Conservation (phyloP, 768 basidiomycete species). For the Daedalea quercina region DNA sequence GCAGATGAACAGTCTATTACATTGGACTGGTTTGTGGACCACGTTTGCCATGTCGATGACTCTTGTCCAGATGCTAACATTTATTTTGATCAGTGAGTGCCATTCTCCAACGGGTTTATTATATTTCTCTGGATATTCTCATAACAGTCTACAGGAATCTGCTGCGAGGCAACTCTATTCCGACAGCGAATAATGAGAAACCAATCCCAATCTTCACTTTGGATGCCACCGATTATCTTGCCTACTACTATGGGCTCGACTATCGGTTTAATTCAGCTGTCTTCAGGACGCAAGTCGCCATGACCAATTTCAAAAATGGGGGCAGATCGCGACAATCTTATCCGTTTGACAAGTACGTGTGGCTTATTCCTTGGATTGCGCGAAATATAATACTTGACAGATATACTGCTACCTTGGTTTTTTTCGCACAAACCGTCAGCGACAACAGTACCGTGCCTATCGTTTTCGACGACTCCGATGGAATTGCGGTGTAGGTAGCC, state of each 20-base stretch:
- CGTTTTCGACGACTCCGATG: slow-evolving; percentile 3
- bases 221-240: slow-evolving; percentile 4
- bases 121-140: no score
- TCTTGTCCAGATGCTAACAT: slow-evolving; percentile 11
- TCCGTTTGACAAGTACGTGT: slow-evolving; percentile 12
- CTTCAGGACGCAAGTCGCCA: slow-evolving; percentile 10
- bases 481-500: slow-evolving; percentile 11
- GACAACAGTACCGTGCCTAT: slow-evolving; percentile 9
- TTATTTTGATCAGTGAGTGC: slow-evolving; percentile 12
- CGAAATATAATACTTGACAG: no score
- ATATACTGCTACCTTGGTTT: slow-evolving; percentile 6
- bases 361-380: no score
- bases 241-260: slow-evolving; percentile 3
- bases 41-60: neutral
- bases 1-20: slow-evolving; percentile 7
- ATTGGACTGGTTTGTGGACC: slow-evolving; percentile 5
- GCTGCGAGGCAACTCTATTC: slow-evolving; percentile 1
- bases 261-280: slow-evolving; percentile 4
- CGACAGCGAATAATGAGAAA: neutral
- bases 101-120: no score
- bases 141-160: no score
- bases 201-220: slow-evolving; percentile 7
- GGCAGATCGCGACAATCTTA: slow-evolving; percentile 10
- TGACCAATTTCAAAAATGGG: slow-evolving; percentile 5
- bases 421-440: slow-evolving; percentile 6